Conservation (phyloP, 2,329 filamentous ascomycete genomes). For the Zopfia rhizophila region DNA sequence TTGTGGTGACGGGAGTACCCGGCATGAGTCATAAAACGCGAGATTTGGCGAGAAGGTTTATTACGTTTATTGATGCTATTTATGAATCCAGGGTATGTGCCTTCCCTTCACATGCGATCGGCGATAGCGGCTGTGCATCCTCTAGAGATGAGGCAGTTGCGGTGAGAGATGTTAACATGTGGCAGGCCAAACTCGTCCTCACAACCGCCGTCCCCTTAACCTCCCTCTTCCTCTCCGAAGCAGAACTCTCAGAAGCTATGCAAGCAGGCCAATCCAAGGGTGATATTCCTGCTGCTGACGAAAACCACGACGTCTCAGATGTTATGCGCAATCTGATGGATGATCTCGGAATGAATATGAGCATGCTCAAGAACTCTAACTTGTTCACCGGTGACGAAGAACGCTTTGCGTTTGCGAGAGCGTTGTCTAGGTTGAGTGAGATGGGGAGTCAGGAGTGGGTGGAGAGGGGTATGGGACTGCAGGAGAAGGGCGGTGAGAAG, state of each 20-base stretch:
- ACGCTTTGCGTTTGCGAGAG: conserved; percentile 92
- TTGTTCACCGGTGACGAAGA: conserved; percentile 97
- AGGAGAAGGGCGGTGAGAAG: conserved; percentile 70
- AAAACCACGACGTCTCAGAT: conserved; percentile 68
- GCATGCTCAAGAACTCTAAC: conserved; percentile 82
- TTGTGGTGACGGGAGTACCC: conserved; percentile 90
- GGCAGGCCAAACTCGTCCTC: conserved; percentile 94
- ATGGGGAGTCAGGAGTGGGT: conserved; percentile 98
- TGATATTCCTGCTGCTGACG: conserved; percentile 53
- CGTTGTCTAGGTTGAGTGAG: conserved; percentile 83
- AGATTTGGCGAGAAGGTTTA: conserved; percentile 91
- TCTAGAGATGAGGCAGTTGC: neutral
- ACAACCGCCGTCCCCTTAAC: conserved; percentile 87
- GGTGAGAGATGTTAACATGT: conserved; percentile 46
- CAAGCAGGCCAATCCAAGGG: conserved; percentile 52
- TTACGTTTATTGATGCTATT: conserved; percentile 96
- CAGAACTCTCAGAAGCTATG: conserved; percentile 59
- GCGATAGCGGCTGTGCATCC: neutral
- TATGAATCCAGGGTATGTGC: conserved; percentile 75
- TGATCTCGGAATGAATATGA: conserved; percentile 85
- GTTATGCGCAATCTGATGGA: conserved; percentile 86
- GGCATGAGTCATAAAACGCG: conserved; percentile 88
- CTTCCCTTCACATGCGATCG: neutral
- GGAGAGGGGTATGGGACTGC: conserved; percentile 76
- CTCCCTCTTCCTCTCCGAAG: conserved; percentile 82